These are phyloP conservation scores for Aureobasidium sp. DNA, from an alignment of 2,329 filamentous ascomycete genomes.

Conservation along the genomic window DNA sequence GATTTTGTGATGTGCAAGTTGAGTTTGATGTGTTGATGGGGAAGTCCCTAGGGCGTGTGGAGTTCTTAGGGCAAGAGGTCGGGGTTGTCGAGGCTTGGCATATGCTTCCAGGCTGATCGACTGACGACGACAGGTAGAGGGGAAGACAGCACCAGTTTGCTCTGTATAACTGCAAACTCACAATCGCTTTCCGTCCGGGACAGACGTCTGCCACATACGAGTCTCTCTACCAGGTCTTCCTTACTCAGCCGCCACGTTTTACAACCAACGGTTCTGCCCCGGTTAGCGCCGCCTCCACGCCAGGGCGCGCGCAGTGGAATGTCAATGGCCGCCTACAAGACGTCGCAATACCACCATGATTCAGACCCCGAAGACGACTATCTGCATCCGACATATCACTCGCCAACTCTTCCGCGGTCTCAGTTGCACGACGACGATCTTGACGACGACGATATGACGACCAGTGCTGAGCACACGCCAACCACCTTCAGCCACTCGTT, in stretches of 20 bases:
- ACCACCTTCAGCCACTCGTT: slow-evolving; percentile 65
- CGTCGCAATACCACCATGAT: slow-evolving; percentile 60
- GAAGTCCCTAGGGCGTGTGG: not conserved
- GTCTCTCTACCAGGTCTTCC: not conserved
- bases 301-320: slow-evolving; percentile 12
- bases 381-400: not conserved
- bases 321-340: slow-evolving; percentile 30
- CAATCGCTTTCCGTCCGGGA: not conserved
- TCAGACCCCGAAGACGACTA: slow-evolving; percentile 57
- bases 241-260: slow-evolving; percentile 3
- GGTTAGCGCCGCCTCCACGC: slow-evolving; percentile 4
- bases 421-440: not conserved
- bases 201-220: not conserved
- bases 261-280: not conserved
- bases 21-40: not conserved
- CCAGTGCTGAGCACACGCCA: slow-evolving; percentile 60
- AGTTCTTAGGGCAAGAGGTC: not conserved
- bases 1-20: slow-evolving; percentile 2
- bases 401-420: not conserved
- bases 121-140: not conserved
- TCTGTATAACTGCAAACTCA: not conserved
- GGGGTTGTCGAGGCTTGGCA: not conserved
- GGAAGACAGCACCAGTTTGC: not conserved
- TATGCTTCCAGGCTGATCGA: not conserved
- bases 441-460: slow-evolving; percentile 45